phyloP scores from a whole-genome alignment of 805 yeast genomes.

The Cyberlindnera bimundalis region DNA sequence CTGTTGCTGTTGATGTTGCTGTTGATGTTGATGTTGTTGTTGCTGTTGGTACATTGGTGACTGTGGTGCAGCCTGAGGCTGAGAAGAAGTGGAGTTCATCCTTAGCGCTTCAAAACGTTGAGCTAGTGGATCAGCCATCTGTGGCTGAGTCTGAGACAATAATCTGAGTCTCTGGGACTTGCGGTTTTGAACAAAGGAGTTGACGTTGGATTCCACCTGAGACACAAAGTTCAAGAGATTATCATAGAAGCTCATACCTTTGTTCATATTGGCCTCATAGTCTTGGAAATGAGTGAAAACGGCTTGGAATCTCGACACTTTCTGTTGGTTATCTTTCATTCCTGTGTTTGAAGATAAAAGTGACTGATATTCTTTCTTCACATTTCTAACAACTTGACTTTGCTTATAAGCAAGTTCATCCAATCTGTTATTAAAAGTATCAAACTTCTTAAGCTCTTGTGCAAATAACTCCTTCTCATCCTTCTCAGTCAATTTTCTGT shows the following conservation, averaged over 20 bases:
- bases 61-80: slow-evolving; percentile 3
- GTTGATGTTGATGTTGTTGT: slow-evolving; percentile 10
- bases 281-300: slow-evolving; percentile 59
- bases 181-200: slow-evolving; percentile 25
- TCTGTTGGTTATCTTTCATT: slow-evolving; percentile 38
- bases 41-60: slow-evolving; percentile 13
- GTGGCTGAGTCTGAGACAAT: slow-evolving; percentile 2
- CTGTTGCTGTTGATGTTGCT: slow-evolving; percentile 11
- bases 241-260: slow-evolving; percentile 63
- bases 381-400: slow-evolving; percentile 43
- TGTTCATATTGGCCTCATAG: slow-evolving; percentile 53
- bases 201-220: slow-evolving; percentile 22
- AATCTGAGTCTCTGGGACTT: slow-evolving; percentile 24
- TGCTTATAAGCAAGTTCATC: slow-evolving; percentile 70
- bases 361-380: slow-evolving; percentile 45
- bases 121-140: slow-evolving; percentile 5
- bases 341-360: slow-evolving; percentile 40
- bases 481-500: slow-evolving; percentile 43
- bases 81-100: slow-evolving; percentile 13
- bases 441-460: slow-evolving; percentile 73
- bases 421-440: slow-evolving; percentile 61
- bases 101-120: slow-evolving; percentile 11
- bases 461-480: slow-evolving; percentile 62
- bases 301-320: slow-evolving; percentile 40
- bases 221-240: slow-evolving; percentile 33